Base-by-base conservation (phyloP, 2,329 filamentous ascomycete species). In the Parasarocladium wereldwijsianum region DNA sequence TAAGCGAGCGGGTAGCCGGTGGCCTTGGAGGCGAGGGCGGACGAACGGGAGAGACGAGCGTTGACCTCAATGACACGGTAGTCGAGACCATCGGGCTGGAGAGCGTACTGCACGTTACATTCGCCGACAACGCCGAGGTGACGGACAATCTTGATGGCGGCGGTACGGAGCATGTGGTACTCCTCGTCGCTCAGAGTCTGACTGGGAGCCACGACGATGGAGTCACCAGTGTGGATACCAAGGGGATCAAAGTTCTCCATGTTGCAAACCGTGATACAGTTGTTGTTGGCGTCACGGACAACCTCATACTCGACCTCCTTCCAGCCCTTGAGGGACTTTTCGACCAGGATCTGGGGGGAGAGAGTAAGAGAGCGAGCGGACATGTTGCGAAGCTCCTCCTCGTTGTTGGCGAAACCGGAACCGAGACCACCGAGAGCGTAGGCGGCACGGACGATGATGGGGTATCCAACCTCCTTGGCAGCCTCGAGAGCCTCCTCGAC, bases 61-160 rank as follows among this genome's bases (percentile, higher is more conserved):
- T 98, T 98, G 58, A 98, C 87, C 59, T 98, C 90, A 46, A 98
- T 98, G 39, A 98, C 87, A 52, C 90, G 76, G 66, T 96, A 98
- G 62, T 98, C 90, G 36, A 94, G 76, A 34, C 87, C 87, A 59
- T 94, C 86, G 11, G 90, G 90, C 57, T 94, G 85, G 38, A 98
- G 72, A 39, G 86, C 86, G 55, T 98, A 98, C 59, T 96, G 87
- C 19, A 94, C 86, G 55, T 98, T 98, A 60, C 90, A 98, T 63
- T 98, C 90, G 54, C 90, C 90, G 27, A 96, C 87, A 29, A 98
- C 90, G 42, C 87, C 87, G 40, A 98, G 68, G 57, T 98, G 90
- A 39, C 90, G 80, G 45, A 98, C 82, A 47, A 98, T 94, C 68
- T 96, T 96, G 65, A 96, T 94, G 26, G 90, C 84, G 38, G 90